A percentile compares a stretch with the other conserved stretches of the same genome.
Evolutionary conservation across 2,329 filamentous ascomycete species (phyloP).

Genomic region (Lachnum nothofagi): DNA sequence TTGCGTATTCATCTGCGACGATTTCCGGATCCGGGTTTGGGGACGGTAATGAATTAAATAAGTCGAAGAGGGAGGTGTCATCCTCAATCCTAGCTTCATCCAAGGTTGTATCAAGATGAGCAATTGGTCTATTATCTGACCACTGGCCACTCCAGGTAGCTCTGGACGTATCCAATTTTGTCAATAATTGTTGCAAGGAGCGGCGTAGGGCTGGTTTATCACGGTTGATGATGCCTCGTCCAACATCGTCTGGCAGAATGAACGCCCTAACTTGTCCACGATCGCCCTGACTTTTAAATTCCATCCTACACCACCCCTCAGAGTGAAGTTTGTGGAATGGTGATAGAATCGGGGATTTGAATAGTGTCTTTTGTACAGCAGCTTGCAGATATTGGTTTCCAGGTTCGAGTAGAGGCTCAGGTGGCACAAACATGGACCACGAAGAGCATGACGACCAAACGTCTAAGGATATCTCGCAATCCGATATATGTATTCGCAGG

Average conservation of each 20-base stretch:
- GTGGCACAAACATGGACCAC: slow-evolving; percentile 23
- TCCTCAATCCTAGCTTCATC: slow-evolving; percentile 27
- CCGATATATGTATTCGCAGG: slow-evolving; percentile 17
- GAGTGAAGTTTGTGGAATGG: slow-evolving; percentile 18
- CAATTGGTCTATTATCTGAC: slow-evolving; percentile 22
- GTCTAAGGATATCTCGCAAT: slow-evolving; percentile 7
- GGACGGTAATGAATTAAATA: slow-evolving; percentile 71
- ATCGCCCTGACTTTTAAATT: slow-evolving; percentile 24
- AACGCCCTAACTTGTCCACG: slow-evolving; percentile 48
- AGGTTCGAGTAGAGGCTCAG: slow-evolving; percentile 10
- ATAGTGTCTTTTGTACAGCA: slow-evolving; percentile 19
- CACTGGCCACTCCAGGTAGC: slow-evolving; percentile 49
- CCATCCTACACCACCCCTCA: slow-evolving; percentile 30
- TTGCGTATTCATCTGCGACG: slow-evolving; percentile 47
- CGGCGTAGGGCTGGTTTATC: slow-evolving; percentile 41
- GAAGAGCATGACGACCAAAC: slow-evolving; percentile 10
- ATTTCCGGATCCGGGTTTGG: slow-evolving; percentile 52
- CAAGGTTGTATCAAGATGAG: slow-evolving; percentile 37
- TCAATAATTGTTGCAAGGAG: slow-evolving; percentile 45
- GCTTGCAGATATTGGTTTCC: slow-evolving; percentile 9
- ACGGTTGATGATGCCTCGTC: slow-evolving; percentile 48
- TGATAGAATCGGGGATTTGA: slow-evolving; percentile 13
- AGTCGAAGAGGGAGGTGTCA: slow-evolving; percentile 54
- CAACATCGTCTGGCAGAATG: slow-evolving; percentile 61
- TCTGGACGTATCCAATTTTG: slow-evolving; percentile 50